These are phyloP conservation scores for Fusarium stilboides DNA, from an alignment of 2,329 filamentous ascomycete species.

Conservation along the genomic window DNA sequence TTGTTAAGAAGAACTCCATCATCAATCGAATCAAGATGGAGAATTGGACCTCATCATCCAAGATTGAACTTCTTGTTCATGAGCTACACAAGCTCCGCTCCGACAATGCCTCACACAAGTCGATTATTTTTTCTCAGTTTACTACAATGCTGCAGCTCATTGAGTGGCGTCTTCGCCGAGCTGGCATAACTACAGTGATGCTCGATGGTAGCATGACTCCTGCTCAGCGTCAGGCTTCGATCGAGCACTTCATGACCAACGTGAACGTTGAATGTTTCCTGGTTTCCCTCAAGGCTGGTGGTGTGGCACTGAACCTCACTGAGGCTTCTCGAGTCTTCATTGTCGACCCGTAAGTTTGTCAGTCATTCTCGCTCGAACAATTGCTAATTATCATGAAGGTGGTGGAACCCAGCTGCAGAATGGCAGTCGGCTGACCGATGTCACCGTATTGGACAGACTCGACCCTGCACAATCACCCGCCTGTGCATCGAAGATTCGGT, in stretches of 20 bases:
- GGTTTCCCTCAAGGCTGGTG: slow-evolving; percentile 95
- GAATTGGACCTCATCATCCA: slow-evolving; percentile 97
- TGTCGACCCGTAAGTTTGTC: slow-evolving; percentile 84
- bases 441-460: slow-evolving; percentile 94
- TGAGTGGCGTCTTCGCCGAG: slow-evolving; percentile 94
- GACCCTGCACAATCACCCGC: slow-evolving; percentile 93
- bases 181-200: slow-evolving; percentile 99
- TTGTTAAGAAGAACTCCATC: slow-evolving; percentile 95
- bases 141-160: slow-evolving; percentile 97
- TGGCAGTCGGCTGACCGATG: slow-evolving; percentile 97
- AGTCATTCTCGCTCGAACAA: slow-evolving; percentile 1
- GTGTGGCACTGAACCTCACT: slow-evolving; percentile 94
- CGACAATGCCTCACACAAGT: slow-evolving; percentile 94
- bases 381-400: slow-evolving; percentile 67
- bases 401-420: slow-evolving; percentile 99
- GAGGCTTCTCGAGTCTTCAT: slow-evolving; percentile 97
- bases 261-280: slow-evolving; percentile 95
- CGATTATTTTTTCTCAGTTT: slow-evolving; percentile 97
- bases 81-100: slow-evolving; percentile 93
- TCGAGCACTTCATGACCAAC: slow-evolving; percentile 97
- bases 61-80: slow-evolving; percentile 96
- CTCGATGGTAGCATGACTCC: slow-evolving; percentile 98
- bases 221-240: slow-evolving; percentile 90
- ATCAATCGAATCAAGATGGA: slow-evolving; percentile 99
- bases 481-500: slow-evolving; percentile 98